Evolutionary conservation across 2,329 filamentous ascomycete genomes (phyloP), one percentile per base, ranked within the genome.

Genomic region (Apiospora arundinis): DNA sequence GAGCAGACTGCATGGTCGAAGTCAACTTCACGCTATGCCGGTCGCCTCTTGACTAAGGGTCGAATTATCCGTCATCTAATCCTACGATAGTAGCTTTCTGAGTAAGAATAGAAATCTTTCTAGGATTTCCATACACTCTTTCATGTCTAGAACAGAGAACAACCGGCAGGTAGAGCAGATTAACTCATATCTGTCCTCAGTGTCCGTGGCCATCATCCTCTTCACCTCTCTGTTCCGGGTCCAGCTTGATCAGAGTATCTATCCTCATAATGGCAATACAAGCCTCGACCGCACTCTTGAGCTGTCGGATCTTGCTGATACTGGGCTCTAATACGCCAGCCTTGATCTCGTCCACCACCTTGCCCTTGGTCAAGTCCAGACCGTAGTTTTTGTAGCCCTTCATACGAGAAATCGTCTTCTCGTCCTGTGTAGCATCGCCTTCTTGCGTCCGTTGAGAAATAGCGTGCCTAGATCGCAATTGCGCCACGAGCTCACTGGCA

Each of bases 351-450:
- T 99, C 96, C 70, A 95, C 92, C 72, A 98, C 94, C 82, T 94
- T 95, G 76, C 96, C 96, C 82, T 93, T 95, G 71, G 87, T 87
- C 78, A 99, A 86, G 82, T 99, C 97, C 72, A 99, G 87, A 68
- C 96, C 96, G 83, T 99, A 99, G 88, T 99, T 99, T 86, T 95
- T 96, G 88, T 98, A 99, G 78, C 93, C 93, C 91, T 97, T 98
- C 85, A 95, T 96, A 83, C 94, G 94, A 67, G 95, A 94, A 72
- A 96, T 88, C 69, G 91, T 91, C 88, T 97, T 97, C 82, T 96
- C 94, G 78, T 97, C 92, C 82, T 95, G 93, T 76, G 90, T 91
- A 69, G 89, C 91, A 76, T 95, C 93, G n/a, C 92, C 92, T 75
- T 97, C 94, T 79, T 93, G 90, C 74, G 95, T 94, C 77, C 95